Evolutionary conservation across 306 rosid species (phyloP), one percentile per base, ranked within the genome.

Genomic region (Fagus crenata): DNA sequence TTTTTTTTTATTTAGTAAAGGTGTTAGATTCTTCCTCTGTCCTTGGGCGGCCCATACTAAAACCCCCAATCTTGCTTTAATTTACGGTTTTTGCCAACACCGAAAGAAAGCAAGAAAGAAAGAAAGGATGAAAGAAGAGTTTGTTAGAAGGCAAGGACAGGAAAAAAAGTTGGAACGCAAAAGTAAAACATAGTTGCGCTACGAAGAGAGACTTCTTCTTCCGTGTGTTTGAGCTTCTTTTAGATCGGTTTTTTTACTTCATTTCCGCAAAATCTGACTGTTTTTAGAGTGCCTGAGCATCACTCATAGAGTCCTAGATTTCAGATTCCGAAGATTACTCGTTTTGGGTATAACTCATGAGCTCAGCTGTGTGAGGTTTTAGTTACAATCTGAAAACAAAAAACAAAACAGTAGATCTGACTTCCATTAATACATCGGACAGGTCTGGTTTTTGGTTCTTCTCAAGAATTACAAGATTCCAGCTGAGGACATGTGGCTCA

Each of bases 11-110:
- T 65, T 55, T 49, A 17, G 63, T 80, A 75, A 77, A 17, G 53
- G 84, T 77, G 84, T 82, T 67, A 82, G 86, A 84, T 84, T 84
- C 78, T 84, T 77, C 77, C 71, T 46, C 42, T 56, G 85, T 71
- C 71, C 39, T 35, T 11, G 76, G 63, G 18, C 63, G 70, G 80
- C 69, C 67, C 49, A 17, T 67, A 18, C 36, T 42, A 17, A 53
- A 40, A 46, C 80, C 86, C 56, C 56, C 43, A 9, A 18, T 5
- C 15, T 80, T 78, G 53, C 63, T 40, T 36, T 2, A 77, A 82
- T 82, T 88, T 88, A 88, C 92, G 49, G 4, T 51, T 76, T 17
- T 2, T 82, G 78, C 89, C 85, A 63, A 4, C 72, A 17, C 71
- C 69, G 63, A 46, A 49, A 28, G 67, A 15, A 65, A 80, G 40